phyloP scores from a whole-genome alignment of 108 stramenopile genomes.

The Cyclostephanos invisitatus region DNA sequence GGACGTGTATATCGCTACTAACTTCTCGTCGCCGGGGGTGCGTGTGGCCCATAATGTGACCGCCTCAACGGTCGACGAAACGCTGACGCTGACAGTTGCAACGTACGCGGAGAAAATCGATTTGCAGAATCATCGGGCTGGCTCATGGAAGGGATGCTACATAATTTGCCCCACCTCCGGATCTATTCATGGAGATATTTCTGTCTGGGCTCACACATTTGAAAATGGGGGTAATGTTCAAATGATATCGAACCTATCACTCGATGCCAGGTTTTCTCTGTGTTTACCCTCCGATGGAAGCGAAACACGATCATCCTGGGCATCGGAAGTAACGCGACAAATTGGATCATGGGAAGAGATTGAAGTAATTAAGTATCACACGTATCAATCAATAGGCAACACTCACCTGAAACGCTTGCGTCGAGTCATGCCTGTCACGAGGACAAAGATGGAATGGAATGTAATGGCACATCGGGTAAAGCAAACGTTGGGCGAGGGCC shows the following conservation, averaged over 20 bases:
- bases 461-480: slow-evolving; percentile 64
- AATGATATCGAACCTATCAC: slow-evolving; percentile 39
- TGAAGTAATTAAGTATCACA: slow-evolving; percentile 43
- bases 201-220: slow-evolving; percentile 50
- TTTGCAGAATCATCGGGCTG: slow-evolving; percentile 50
- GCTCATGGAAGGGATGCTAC: slow-evolving; percentile 58
- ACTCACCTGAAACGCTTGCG: slow-evolving; percentile 64
- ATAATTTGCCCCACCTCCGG: slow-evolving; percentile 20
- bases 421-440: slow-evolving; percentile 79
- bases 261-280: slow-evolving; percentile 26
- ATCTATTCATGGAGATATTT: slow-evolving; percentile 36
- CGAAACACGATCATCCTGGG: slow-evolving; percentile 43
- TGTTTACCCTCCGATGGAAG: slow-evolving; percentile 43
- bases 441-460: slow-evolving; percentile 90
- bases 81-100: slow-evolving; percentile 26
- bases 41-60: slow-evolving; percentile 31
- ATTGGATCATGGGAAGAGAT: slow-evolving; percentile 54
- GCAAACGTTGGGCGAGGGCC: slow-evolving; percentile 40
- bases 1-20: slow-evolving; percentile 18
- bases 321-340: slow-evolving; percentile 44
- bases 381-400: slow-evolving; percentile 53
- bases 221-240: slow-evolving; percentile 70
- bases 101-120: slow-evolving; percentile 60
- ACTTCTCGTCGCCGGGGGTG: slow-evolving; percentile 27
- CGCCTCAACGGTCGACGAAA: background rate